Base-by-base conservation (phyloP, 2,329 filamentous ascomycete genomes). In the Colletotrichum gigasporum region DNA sequence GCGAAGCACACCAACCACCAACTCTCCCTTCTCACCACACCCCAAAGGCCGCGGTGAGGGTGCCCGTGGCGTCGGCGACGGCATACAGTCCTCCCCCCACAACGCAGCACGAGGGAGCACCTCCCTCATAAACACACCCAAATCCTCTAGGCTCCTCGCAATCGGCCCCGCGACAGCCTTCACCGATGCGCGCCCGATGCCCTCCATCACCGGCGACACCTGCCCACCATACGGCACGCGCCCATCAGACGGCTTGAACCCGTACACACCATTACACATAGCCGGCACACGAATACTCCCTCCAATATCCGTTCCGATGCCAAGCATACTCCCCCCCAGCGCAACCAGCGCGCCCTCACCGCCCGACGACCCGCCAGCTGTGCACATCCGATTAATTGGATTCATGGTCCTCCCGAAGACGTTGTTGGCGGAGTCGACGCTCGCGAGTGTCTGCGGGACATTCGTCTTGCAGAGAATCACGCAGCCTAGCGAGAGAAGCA, bases 401-500 rank as follows among this genome's bases (percentile, higher is more conserved):
- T 66, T 66, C 60, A 65, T 59, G 9, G 60, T 65, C 2, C 48
- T 34, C 14, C 64, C 64, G 24, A 64, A 65, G 9, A 66, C 35
- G 24, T 66, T 66, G 48, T 60, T 66, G 6, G 55, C 60, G 5
- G 60, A 65, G 28, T 66, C 64, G 10, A 65, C 55, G 20, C 68
- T 53, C 51, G 71, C 53, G 47, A 74, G 63, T 28, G 69, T 73
- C 26, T 74, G 72, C 6, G 73, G 73, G 4, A 73, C 66, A 35
- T 69, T 74, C 4, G 71, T 72, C 30, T 63, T 63, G 1, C 51
- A 37, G 4, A 63, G 18, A 32, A 65, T 42, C 16, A 74, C 68
- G 8, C 72, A 72, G 2, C 72, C 71, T 2, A 68, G 68, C 32
- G 76, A 75, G 53, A 69, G 68, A 16, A 77, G 67, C 0, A 79